These are phyloP conservation scores for Helotiales sp. DNA, from an alignment of 2,329 filamentous ascomycete genomes.

Conservation along the genomic window DNA sequence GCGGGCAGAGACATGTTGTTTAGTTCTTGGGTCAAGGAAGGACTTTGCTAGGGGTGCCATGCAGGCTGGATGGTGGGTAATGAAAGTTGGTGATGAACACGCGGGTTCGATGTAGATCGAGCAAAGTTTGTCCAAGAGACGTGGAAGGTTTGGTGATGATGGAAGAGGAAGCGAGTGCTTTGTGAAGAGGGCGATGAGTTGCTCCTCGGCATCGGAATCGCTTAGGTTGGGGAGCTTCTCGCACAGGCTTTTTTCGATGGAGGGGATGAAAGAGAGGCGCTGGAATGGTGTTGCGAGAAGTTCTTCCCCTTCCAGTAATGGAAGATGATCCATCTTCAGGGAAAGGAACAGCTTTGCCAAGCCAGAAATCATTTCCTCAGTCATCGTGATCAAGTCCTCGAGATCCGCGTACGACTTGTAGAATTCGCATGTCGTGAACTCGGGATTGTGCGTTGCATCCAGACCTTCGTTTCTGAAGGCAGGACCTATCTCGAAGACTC, in stretches of 20 bases:
- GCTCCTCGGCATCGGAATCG: conserved; percentile 52
- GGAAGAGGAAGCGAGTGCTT: conserved; percentile 50
- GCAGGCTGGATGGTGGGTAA: conserved; percentile 84
- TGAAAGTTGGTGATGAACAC: conserved; percentile 75
- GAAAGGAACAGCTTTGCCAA: conserved; percentile 54
- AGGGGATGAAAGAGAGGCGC: conserved; percentile 78
- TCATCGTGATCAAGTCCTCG: conserved; percentile 71
- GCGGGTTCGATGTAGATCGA: conserved; percentile 75
- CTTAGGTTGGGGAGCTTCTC: conserved; percentile 40
- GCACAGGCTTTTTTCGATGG: conserved; percentile 68
- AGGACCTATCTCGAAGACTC: conserved; percentile 89
- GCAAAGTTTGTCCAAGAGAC: conserved; percentile 80
- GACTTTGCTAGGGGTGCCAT: conserved; percentile 92
- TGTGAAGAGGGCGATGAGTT: conserved; percentile 57
- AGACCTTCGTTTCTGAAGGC: conserved; percentile 92
- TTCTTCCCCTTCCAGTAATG: conserved; percentile 47
- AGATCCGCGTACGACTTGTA: conserved; percentile 85
- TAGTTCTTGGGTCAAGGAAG: conserved; percentile 69
- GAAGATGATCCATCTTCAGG: conserved; percentile 48
- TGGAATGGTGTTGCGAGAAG: conserved; percentile 58
- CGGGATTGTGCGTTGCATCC: conserved; percentile 90
- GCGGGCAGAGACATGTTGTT: conserved; percentile 75
- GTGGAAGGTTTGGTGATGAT: conserved; percentile 56
- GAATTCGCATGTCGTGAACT: conserved; percentile 97
- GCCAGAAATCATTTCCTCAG: conserved; percentile 67